These are phyloP conservation scores for Eucalyptus polybractea DNA, from an alignment of 345 rosid species.

Conservation along the genomic window DNA sequence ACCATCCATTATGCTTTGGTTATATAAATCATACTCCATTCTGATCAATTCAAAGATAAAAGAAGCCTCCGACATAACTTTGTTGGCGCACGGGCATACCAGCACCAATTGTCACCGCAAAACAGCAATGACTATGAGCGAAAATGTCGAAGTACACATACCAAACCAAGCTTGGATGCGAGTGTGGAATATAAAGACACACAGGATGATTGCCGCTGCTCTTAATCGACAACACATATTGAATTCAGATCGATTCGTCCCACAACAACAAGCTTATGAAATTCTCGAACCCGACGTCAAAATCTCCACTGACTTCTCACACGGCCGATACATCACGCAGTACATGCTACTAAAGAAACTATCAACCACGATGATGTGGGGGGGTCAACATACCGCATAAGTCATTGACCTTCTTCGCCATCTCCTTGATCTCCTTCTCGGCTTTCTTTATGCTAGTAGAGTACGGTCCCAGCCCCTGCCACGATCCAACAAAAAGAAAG, in stretches of 20 bases:
- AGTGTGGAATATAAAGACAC: background rate
- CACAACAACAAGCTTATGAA: background rate
- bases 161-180: background rate
- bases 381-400: constrained; percentile 45
- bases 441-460: constrained; percentile 73
- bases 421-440: constrained; percentile 86
- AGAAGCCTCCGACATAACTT: background rate
- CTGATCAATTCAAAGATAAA: background rate
- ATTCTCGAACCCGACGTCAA: background rate
- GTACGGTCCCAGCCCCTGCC: constrained; percentile 94
- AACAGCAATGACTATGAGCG: background rate
- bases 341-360: background rate
- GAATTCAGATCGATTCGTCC: background rate
- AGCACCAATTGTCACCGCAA: background rate
- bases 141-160: background rate
- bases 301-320: background rate
- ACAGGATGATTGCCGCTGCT: background rate
- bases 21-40: background rate
- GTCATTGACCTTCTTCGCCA: constrained; percentile 87
- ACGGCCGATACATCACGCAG: background rate
- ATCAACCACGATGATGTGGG: background rate
- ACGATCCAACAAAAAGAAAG: background rate
- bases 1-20: background rate
- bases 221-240: background rate
- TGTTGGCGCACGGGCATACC: background rate